Evolutionary conservation across 371 early-diverging fungal genomes (phyloP).

Genomic region (Zancudomyces culisetae): DNA sequence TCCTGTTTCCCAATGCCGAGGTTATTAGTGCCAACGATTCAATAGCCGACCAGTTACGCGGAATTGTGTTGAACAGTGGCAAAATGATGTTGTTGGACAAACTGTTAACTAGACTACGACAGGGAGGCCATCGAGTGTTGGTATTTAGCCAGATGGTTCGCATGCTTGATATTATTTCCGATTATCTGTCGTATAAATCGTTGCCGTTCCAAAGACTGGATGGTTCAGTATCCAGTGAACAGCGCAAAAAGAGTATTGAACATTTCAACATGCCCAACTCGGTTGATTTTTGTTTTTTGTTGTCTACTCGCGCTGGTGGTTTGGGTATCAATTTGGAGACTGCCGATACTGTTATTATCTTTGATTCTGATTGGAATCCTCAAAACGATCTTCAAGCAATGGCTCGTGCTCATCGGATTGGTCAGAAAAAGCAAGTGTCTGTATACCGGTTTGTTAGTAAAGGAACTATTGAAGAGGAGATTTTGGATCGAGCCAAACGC

Average conservation of each 20-base stretch:
- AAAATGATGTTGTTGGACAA: slow-evolving; percentile 93
- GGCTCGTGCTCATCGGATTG: slow-evolving; percentile 98
- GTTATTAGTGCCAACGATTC: slow-evolving; percentile 31
- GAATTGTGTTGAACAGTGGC: slow-evolving; percentile 71
- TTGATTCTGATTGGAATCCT: slow-evolving; percentile 99
- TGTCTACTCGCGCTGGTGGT: slow-evolving; percentile 98
- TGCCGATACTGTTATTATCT: slow-evolving; percentile 97
- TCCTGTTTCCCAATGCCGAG: slow-evolving; percentile 84
- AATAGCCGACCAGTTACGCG: slow-evolving; percentile 55
- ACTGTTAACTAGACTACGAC: slow-evolving; percentile 61
- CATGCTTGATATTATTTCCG: slow-evolving; percentile 85
- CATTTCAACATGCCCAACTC: slow-evolving; percentile 95
- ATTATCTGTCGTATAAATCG: slow-evolving; percentile 66
- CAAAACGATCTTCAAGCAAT: slow-evolving; percentile 99
- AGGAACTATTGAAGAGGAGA: slow-evolving; percentile 96
- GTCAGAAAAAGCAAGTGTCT: slow-evolving; percentile 94
- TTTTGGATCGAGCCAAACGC: slow-evolving; percentile 91
- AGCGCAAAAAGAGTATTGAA: slow-evolving; percentile 90
- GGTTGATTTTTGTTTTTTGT: slow-evolving; percentile 89
- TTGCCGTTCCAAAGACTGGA: slow-evolving; percentile 91
- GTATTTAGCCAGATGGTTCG: slow-evolving; percentile 93
- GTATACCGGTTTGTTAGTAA: slow-evolving; percentile 97
- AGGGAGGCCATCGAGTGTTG: slow-evolving; percentile 79
- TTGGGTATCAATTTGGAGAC: slow-evolving; percentile 97
- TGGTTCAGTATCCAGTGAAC: slow-evolving; percentile 80